phyloP scores from a whole-genome alignment of 2,329 filamentous ascomycete species.

The Cordyceps pruinosa region DNA sequence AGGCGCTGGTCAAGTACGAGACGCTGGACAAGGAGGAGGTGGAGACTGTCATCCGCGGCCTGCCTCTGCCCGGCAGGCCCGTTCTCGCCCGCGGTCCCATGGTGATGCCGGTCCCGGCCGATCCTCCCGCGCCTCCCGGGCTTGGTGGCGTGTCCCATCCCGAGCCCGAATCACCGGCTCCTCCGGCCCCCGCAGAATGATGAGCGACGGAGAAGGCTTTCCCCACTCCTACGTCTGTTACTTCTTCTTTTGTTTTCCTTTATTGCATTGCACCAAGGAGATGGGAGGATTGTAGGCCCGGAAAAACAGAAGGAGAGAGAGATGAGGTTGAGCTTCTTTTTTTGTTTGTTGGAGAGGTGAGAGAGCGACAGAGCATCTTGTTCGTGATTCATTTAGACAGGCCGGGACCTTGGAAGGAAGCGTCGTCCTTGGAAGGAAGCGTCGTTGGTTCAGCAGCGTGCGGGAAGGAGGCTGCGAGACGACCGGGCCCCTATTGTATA shows the following conservation, averaged over 20 bases:
- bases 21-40: conserved; percentile 86
- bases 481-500: background rate
- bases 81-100: conserved; percentile 47
- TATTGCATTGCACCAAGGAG: background rate
- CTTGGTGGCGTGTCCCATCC: conserved; percentile 29
- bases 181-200: conserved; percentile 8
- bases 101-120: conserved; percentile 31
- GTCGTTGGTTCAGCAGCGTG: background rate
- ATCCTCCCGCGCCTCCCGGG: conserved; percentile 28
- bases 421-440: no score
- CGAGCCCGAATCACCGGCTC: conserved; percentile 18
- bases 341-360: no score
- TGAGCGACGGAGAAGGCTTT: background rate
- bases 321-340: no score
- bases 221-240: no score
- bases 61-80: conserved; percentile 64
- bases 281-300: no score
- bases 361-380: no score
- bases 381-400: no score
- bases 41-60: conserved; percentile 79
- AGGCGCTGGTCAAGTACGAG: conserved; percentile 90
- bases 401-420: no score
- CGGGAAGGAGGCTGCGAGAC: background rate
- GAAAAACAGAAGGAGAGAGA: no score
- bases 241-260: background rate